These are phyloP conservation scores for Immersiporthe knoxdaviesiana DNA, from an alignment of 2,329 filamentous ascomycete species.

Conservation along the genomic window DNA sequence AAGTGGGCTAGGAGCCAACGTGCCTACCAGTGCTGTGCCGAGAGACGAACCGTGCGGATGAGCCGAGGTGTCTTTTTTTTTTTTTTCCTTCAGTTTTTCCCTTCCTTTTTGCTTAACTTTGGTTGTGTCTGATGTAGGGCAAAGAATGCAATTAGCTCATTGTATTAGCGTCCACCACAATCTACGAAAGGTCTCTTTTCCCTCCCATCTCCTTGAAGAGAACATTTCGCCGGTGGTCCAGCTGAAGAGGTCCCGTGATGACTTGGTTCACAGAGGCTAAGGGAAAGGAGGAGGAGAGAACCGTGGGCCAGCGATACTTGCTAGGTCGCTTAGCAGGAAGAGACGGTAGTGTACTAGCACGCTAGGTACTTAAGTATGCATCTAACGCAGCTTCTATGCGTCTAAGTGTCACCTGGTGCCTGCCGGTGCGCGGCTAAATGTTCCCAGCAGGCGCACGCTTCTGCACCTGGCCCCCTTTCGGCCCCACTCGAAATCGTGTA, in stretches of 20 bases:
- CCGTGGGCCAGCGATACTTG: not conserved
- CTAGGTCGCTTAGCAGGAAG: not conserved
- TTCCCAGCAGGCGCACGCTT: constrained; percentile 2
- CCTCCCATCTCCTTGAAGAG: not conserved
- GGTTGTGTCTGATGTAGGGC: not conserved
- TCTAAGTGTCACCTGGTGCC: not conserved
- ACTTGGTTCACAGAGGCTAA: not conserved
- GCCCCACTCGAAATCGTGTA: constrained; percentile 2
- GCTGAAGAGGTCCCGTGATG: not conserved
- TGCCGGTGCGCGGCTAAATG: constrained; percentile 11
- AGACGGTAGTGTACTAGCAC: not conserved
- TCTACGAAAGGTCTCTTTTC: not conserved
- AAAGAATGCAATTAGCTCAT: not conserved
- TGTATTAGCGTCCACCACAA: not conserved
- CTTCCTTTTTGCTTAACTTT: too few relatives aligned
- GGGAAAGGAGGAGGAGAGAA: not conserved
- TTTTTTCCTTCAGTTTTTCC: too few relatives aligned
- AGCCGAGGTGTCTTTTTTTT: not conserved
- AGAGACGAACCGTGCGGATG: not conserved
- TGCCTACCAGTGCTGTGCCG: not conserved
- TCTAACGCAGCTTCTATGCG: not conserved
- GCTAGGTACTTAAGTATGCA: too few relatives aligned
- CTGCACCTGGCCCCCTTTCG: too few relatives aligned
- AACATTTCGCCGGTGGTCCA: not conserved
- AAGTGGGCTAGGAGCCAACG: not conserved